Evolutionary conservation across 495 filamentous ascomycete genomes (phyloP).

Genomic region (Thermothielavioides terrestris): DNA sequence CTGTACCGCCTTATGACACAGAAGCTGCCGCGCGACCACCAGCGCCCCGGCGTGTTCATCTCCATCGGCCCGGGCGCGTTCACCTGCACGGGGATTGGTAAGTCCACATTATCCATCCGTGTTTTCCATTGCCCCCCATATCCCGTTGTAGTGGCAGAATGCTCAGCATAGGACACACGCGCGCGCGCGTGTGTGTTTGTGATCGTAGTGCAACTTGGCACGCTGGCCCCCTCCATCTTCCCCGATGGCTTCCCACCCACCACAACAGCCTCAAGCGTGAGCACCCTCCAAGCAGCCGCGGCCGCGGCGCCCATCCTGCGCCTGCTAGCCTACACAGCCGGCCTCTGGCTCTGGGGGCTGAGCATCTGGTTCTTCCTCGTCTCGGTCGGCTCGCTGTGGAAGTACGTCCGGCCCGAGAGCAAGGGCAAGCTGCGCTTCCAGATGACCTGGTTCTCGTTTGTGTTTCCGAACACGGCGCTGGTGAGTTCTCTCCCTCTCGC

Average conservation of each 20-base stretch:
- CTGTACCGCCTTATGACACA: conserved; percentile 88
- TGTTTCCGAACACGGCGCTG: conserved; percentile 79
- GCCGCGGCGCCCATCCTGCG: conserved; percentile 32
- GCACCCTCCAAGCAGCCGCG: no score
- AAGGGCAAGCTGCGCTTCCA: conserved; percentile 57
- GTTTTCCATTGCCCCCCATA: neutral
- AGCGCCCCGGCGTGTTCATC: conserved; percentile 77
- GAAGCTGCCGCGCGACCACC: conserved; percentile 68
- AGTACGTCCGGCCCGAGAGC: conserved; percentile 47
- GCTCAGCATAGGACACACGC: no score
- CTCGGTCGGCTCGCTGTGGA: conserved; percentile 64
- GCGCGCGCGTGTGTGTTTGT: no score
- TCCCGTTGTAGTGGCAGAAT: neutral
- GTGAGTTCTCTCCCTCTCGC: conserved; percentile 16
- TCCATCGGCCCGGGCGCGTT: conserved; percentile 73
- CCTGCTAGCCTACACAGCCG: conserved; percentile 37
- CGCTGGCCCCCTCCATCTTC: conserved; percentile 29
- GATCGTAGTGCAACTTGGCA: conserved; percentile 40
- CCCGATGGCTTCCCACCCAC: conserved; percentile 28
- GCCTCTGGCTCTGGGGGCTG: conserved; percentile 78
- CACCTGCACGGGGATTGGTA: conserved; percentile 58
- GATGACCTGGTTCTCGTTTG: conserved; percentile 84
- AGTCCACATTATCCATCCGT: neutral
- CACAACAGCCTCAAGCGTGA: no score
- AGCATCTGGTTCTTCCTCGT: conserved; percentile 84